phyloP scores from a whole-genome alignment of 2,329 filamentous ascomycete species.

The Trichoderma sp. region DNA sequence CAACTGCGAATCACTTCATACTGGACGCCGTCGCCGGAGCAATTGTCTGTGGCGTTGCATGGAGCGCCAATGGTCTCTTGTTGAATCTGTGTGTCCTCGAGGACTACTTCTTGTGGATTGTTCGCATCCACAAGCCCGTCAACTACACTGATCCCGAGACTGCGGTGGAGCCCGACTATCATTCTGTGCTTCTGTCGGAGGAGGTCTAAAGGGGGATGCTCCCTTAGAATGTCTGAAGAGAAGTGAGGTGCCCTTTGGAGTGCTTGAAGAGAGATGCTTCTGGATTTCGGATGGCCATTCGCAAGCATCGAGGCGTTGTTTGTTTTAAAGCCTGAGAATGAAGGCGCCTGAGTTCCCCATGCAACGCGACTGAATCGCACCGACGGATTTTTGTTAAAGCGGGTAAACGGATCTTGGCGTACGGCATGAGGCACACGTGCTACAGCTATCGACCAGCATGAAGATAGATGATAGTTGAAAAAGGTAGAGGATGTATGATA shows the following conservation, averaged over 20 bases:
- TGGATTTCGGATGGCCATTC: not conserved
- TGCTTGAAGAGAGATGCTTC: not conserved
- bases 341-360: not conserved
- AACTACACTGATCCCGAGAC: conserved; percentile 46
- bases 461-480: not conserved
- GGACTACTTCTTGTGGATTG: conserved; percentile 66
- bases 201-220: not conserved
- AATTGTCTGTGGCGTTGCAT: conserved; percentile 66
- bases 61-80: conserved; percentile 58
- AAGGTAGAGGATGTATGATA: not conserved
- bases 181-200: conserved; percentile 27
- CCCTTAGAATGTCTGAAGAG: not conserved
- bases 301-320: not conserved
- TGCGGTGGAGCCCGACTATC: conserved; percentile 42
- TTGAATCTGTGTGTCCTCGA: conserved; percentile 68
- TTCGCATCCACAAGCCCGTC: conserved; percentile 68
- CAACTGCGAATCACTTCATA: conserved; percentile 74
- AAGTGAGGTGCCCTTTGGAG: not conserved
- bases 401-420: conserved; percentile 21
- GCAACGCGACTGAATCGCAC: not conserved
- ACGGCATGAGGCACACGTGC: not conserved
- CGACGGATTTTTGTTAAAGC: conserved; percentile 11
- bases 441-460: not conserved
- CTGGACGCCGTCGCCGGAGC: conserved; percentile 72
- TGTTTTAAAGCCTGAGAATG: not conserved